A percentile compares a stretch with the other conserved stretches of the same genome.
phyloP scores from a whole-genome alignment of 2,329 filamentous ascomycete species.

The Calonectria hongkongensis region DNA sequence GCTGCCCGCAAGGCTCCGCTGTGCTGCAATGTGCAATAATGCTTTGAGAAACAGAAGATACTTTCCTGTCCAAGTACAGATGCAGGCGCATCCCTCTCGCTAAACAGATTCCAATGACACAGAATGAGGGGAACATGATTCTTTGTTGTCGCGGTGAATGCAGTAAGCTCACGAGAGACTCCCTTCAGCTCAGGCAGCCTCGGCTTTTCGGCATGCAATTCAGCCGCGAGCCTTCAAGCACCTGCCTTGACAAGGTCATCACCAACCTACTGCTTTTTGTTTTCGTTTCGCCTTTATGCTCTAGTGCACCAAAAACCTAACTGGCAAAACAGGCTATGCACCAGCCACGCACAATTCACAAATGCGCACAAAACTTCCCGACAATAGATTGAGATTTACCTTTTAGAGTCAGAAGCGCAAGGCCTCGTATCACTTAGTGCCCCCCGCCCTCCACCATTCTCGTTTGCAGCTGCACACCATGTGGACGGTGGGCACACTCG shows the following conservation, averaged over 20 bases:
- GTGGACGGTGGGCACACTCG: conserved; percentile 24
- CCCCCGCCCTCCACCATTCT: conserved; percentile 33
- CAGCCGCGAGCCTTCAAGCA: conserved; percentile 15
- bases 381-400: conserved; percentile 15
- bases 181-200: conserved; percentile 7
- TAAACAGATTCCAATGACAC: not conserved
- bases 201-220: conserved; percentile 23
- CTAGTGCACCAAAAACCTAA: not conserved
- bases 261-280: conserved; percentile 15
- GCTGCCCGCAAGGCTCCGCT: not conserved
- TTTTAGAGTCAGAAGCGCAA: conserved; percentile 21
- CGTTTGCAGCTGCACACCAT: conserved; percentile 25
- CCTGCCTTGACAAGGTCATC: not conserved
- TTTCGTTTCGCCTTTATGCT: conserved; percentile 3
- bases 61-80: not conserved
- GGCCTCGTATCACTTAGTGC: conserved; percentile 35
- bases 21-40: not conserved
- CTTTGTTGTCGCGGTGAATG: conserved; percentile 13
- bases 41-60: no score
- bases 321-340: conserved; percentile 12
- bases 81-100: not conserved
- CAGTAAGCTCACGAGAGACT: conserved; percentile 23
- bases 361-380: conserved; percentile 16
- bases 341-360: conserved; percentile 25
- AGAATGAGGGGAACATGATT: not conserved